Evolutionary conservation across 1,139 yeast species (phyloP).

Genomic region (Kodamaea suecica): DNA sequence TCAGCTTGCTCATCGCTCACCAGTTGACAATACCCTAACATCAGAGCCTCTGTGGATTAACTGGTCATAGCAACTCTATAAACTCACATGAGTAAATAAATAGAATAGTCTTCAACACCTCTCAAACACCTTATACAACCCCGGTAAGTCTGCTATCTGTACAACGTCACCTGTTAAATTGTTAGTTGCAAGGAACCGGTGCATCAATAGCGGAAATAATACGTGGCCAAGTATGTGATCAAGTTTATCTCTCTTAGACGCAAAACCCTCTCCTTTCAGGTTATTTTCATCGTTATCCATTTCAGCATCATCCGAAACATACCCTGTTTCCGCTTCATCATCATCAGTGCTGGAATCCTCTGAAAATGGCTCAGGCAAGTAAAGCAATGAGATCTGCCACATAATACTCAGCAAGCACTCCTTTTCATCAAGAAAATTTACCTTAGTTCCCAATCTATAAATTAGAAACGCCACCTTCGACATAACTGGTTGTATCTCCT

Average conservation of each 20-base stretch:
- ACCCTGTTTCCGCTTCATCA: not conserved
- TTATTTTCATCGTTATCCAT: not conserved
- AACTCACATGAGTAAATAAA: too few relatives aligned
- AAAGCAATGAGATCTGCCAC: conserved; percentile 66
- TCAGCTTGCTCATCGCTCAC: too few relatives aligned
- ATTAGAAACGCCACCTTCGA: conserved; percentile 67
- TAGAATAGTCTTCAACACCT: conserved; percentile 65
- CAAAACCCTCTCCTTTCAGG: not conserved
- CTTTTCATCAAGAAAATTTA: conserved; percentile 66
- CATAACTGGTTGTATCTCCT: conserved; percentile 59
- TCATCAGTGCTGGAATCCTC: conserved; percentile 12
- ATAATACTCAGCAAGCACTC: conserved; percentile 64
- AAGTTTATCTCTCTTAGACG: conserved; percentile 15
- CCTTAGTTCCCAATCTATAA: conserved; percentile 53
- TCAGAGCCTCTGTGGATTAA: too few relatives aligned
- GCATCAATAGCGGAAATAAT: conserved; percentile 65
- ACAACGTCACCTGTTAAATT: conserved; percentile 53
- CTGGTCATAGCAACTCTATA: too few relatives aligned
- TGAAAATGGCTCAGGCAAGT: conserved; percentile 58
- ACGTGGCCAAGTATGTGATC: conserved; percentile 49
- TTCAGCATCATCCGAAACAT: conserved; percentile 12
- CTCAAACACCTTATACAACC: conserved; percentile 87
- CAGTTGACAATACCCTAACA: too few relatives aligned
- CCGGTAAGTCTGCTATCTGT: conserved; percentile 90
- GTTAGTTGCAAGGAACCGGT: conserved; percentile 63